phyloP scores from a whole-genome alignment of 2,329 filamentous ascomycete genomes.

The Xenoacremonium recifei region DNA sequence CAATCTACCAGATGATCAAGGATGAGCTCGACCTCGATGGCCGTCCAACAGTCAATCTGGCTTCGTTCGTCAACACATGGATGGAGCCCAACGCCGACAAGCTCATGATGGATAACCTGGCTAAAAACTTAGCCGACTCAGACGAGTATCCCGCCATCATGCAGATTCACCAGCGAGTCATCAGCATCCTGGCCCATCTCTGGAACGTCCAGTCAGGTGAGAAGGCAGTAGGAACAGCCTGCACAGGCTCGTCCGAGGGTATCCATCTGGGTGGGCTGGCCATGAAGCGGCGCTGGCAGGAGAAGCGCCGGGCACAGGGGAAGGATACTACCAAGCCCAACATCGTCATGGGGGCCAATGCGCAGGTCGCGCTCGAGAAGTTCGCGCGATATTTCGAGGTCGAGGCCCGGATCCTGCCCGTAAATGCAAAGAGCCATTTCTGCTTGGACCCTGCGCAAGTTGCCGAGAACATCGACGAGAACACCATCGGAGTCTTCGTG shows the following conservation, averaged over 20 bases:
- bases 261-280: background rate
- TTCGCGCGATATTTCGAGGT: background rate
- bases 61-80: background rate
- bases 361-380: background rate
- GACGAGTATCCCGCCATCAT: background rate
- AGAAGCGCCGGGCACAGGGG: background rate
- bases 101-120: background rate
- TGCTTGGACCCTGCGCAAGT: background rate
- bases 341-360: background rate
- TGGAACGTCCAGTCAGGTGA: background rate
- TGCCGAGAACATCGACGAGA: background rate
- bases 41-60: background rate
- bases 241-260: background rate
- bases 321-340: background rate
- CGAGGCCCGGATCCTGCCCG: background rate
- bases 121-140: background rate
- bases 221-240: background rate
- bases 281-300: background rate
- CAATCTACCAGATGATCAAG: background rate
- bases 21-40: background rate
- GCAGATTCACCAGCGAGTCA: background rate
- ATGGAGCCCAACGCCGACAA: background rate
- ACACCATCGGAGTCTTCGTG: background rate
- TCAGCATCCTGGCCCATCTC: background rate
- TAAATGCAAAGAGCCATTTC: background rate